Conservation (phyloP, 1,284 basidiomycete species). For the Bondarzewia mesenterica region DNA sequence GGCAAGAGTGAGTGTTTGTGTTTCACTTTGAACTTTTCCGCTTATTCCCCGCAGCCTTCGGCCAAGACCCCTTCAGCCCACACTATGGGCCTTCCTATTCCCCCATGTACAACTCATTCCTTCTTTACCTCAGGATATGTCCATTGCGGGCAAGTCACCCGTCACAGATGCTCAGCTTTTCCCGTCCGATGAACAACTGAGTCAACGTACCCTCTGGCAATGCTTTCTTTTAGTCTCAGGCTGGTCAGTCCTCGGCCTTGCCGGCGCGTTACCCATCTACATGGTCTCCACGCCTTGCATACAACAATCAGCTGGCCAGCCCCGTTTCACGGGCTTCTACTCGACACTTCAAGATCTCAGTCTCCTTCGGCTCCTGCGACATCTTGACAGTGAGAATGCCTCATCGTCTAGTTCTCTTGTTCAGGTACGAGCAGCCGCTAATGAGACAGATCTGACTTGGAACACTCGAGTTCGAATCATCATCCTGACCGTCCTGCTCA, state of each 20-base stretch:
- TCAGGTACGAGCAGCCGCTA: constrained; percentile 26
- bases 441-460: constrained; percentile 31
- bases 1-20: constrained; percentile 46
- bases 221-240: constrained; percentile 54
- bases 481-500: constrained; percentile 51
- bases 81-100: constrained; percentile 59
- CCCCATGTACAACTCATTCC: constrained; percentile 64
- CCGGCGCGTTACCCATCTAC: constrained; percentile 63
- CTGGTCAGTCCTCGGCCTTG: constrained; percentile 61
- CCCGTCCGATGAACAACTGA: constrained; percentile 66
- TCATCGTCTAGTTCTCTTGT: constrained; percentile 25
- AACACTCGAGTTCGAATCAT: constrained; percentile 55
- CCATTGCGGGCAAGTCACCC: constrained; percentile 42
- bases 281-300: constrained; percentile 63
- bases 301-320: constrained; percentile 36
- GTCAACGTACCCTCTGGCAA: constrained; percentile 58
- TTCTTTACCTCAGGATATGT: constrained; percentile 42
- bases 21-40: background rate
- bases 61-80: constrained; percentile 48
- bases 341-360: constrained; percentile 70
- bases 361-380: constrained; percentile 57
- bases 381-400: constrained; percentile 43
- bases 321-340: constrained; percentile 48
- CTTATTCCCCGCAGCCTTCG: constrained; percentile 38
- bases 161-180: constrained; percentile 46